A percentile compares a stretch with the other conserved stretches of the same genome.
Evolutionary conservation across 1,284 basidiomycete species (phyloP).

Genomic region (Gymnopus androsaceus): DNA sequence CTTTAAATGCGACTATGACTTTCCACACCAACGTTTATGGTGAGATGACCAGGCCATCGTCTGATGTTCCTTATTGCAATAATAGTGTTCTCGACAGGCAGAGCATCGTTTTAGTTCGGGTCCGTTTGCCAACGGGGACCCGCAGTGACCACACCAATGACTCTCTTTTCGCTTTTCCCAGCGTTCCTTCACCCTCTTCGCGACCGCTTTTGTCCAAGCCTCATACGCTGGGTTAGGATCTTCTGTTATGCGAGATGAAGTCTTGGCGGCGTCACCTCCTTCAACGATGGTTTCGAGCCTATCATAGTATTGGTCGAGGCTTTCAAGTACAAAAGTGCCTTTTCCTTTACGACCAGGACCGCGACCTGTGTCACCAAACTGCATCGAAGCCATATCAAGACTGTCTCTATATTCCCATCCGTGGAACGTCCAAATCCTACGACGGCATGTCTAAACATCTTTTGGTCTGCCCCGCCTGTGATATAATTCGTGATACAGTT

Average conservation of each 20-base stretch:
- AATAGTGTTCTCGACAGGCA: slow-evolving; percentile 25
- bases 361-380: slow-evolving; percentile 34
- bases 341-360: slow-evolving; percentile 28
- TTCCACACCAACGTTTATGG: slow-evolving; percentile 18
- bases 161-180: slow-evolving; percentile 28
- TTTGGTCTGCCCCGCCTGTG: slow-evolving; percentile 22
- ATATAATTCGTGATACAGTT: slow-evolving; percentile 24
- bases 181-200: slow-evolving; percentile 27
- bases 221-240: slow-evolving; percentile 21
- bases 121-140: slow-evolving; percentile 21
- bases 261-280: slow-evolving; percentile 16
- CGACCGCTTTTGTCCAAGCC: slow-evolving; percentile 27
- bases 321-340: slow-evolving; percentile 31
- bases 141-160: slow-evolving; percentile 35
- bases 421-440: slow-evolving; percentile 21
- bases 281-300: slow-evolving; percentile 24
- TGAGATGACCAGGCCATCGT: slow-evolving; percentile 32
- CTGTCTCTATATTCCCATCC: slow-evolving; percentile 17
- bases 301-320: slow-evolving; percentile 21
- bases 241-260: slow-evolving; percentile 16
- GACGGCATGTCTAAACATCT: slow-evolving; percentile 28
- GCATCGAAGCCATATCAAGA: slow-evolving; percentile 35
- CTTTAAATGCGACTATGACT: no score
- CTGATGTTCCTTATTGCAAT: slow-evolving; percentile 31
- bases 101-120: slow-evolving; percentile 24